Conservation (phyloP, 768 basidiomycete species). For the Candolleomyces eurysporus region DNA sequence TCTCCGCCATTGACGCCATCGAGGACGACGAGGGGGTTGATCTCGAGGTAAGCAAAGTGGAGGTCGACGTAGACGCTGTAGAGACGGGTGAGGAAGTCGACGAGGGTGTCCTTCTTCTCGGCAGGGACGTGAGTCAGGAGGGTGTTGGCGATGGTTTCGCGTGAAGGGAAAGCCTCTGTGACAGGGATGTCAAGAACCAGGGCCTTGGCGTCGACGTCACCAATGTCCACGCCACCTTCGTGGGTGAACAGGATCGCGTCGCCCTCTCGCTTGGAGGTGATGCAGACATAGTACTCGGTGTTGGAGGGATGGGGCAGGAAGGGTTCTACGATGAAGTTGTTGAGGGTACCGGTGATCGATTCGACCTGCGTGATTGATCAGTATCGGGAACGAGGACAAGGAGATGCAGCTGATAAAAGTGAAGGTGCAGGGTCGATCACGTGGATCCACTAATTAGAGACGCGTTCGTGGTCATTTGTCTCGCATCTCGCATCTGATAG, state of each 20-base stretch:
- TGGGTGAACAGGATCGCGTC: conserved; percentile 98
- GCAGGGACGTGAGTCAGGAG: conserved; percentile 84
- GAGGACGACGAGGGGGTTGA: conserved; percentile 96
- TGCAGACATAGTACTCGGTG: conserved; percentile 97
- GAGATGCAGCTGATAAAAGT: not conserved
- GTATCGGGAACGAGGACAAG: not conserved
- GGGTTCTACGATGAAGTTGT: conserved; percentile 98
- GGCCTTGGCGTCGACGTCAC: conserved; percentile 97
- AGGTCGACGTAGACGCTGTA: conserved; percentile 98
- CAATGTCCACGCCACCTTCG: conserved; percentile 98
- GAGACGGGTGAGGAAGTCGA: conserved; percentile 92
- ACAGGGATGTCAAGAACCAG: conserved; percentile 85
- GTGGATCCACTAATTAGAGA: conserved; percentile 20
- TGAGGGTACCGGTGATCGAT: conserved; percentile 89
- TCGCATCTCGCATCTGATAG: not conserved
- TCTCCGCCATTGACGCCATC: conserved; percentile 68
- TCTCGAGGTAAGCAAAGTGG: conserved; percentile 99
- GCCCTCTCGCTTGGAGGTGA: conserved; percentile 92
- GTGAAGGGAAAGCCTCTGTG: conserved; percentile 72
- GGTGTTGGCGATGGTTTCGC: conserved; percentile 67
- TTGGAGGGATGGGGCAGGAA: conserved; percentile 93
- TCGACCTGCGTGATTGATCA: conserved; percentile 62
- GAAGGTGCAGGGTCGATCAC: conserved; percentile 15
- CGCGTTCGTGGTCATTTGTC: not conserved
- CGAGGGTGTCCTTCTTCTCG: conserved; percentile 84